Percentiles rank a stretch among this genome's conserved stretches.
phyloP scores from a whole-genome alignment of 2,329 filamentous ascomycete genomes.

The Hypomyces perniciosus region DNA sequence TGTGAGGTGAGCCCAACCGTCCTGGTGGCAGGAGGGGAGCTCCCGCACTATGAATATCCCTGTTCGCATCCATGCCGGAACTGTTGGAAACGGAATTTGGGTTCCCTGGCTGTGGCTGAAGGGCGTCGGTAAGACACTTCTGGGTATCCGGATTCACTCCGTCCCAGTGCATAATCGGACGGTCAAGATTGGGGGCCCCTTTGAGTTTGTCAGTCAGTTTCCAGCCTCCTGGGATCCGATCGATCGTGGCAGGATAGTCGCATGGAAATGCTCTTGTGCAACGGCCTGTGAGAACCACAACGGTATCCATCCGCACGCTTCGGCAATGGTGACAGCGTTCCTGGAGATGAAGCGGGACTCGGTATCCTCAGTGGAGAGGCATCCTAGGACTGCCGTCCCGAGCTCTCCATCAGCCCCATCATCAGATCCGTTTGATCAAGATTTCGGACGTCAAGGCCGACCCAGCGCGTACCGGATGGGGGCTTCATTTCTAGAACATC shows the following conservation, averaged over 20 bases:
- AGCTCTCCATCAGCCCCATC: constrained; percentile 12
- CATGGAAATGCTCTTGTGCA: constrained; percentile 7
- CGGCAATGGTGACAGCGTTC: constrained; percentile 12
- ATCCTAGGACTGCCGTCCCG: constrained; percentile 10
- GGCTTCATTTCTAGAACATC: background rate
- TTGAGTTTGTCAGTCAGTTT: background rate
- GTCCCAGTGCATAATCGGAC: background rate
- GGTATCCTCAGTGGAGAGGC: constrained; percentile 11
- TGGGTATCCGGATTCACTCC: background rate
- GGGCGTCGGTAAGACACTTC: background rate
- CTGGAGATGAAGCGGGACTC: constrained; percentile 13
- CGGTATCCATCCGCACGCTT: constrained; percentile 10
- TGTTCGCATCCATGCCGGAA: constrained; percentile 11
- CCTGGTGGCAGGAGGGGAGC: too few relatives aligned
- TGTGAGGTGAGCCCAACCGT: too few relatives aligned
- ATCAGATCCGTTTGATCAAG: constrained; percentile 9
- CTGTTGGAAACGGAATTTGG: constrained; percentile 16
- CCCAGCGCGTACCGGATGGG: background rate
- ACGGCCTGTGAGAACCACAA: constrained; percentile 7
- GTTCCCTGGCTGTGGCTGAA: background rate
- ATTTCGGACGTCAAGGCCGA: constrained; percentile 4
- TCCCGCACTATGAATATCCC: constrained; percentile 1
- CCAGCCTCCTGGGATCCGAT: constrained; percentile 11
- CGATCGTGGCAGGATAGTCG: constrained; percentile 11
- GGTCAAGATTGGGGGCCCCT: background rate